Conservation (phyloP, 441 rosid genomes). For the Arabidopsis hybrid region DNA sequence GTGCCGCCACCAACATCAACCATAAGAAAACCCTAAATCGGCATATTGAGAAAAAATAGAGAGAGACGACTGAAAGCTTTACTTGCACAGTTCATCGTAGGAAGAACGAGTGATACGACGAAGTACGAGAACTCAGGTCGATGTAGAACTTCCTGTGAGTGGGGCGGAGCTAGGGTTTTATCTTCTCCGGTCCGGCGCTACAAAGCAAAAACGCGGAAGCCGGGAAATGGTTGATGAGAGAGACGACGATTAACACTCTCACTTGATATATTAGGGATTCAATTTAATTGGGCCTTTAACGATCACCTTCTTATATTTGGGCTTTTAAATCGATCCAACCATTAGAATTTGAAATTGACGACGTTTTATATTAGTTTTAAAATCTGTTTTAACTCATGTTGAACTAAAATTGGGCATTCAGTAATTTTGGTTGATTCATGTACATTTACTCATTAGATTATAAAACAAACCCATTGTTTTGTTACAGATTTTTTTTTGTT, state of each 20-base stretch:
- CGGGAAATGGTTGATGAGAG: slow-evolving; percentile 6
- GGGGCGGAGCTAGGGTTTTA: slow-evolving; percentile 38
- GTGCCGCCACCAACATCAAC: not conserved
- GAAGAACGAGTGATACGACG: slow-evolving; percentile 1
- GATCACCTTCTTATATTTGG: not conserved
- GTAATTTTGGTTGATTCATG: too few relatives aligned
- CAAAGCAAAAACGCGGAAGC: slow-evolving; percentile 33
- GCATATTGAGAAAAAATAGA: not conserved
- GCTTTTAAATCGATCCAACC: not conserved
- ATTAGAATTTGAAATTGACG: not conserved
- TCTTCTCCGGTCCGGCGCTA: slow-evolving; percentile 34
- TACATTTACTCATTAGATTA: too few relatives aligned
- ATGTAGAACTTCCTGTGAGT: not conserved
- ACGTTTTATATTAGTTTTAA: not conserved
- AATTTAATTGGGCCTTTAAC: slow-evolving; percentile 20
- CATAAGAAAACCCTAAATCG: slow-evolving; percentile 32
- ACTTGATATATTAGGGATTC: slow-evolving; percentile 37
- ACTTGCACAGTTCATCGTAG: slow-evolving; percentile 86
- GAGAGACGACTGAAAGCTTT: slow-evolving; percentile 31
- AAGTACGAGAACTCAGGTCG: not conserved
- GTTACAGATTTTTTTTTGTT: too few relatives aligned
- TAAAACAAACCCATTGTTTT: too few relatives aligned
- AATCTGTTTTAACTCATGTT: too few relatives aligned
- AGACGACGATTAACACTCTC: not conserved
- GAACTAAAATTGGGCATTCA: too few relatives aligned